phyloP scores from a whole-genome alignment of 345 rosid genomes.

The Alliaria petiolata region DNA sequence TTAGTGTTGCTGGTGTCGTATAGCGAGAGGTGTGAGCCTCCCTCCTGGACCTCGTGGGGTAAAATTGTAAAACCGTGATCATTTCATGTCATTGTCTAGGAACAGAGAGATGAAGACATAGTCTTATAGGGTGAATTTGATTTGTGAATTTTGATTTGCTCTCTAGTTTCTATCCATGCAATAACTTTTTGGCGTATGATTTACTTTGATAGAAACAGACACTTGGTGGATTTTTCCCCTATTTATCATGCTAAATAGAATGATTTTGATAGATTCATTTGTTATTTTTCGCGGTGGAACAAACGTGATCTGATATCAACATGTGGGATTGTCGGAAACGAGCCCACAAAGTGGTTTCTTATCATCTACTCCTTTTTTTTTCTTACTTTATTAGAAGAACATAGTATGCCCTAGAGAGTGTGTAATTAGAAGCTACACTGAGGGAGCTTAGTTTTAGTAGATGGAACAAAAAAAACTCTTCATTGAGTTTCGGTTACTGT shows the following conservation, averaged over 20 bases:
- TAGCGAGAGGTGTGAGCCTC: constrained; percentile 25
- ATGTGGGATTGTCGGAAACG: constrained; percentile 36
- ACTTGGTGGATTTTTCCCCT: not conserved
- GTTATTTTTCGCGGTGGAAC: constrained; percentile 11
- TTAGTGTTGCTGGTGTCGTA: constrained; percentile 28
- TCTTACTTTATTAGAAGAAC: constrained; percentile 14
- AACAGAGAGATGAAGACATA: not conserved
- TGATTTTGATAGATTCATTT: constrained; percentile 29
- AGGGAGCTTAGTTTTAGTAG: not conserved
- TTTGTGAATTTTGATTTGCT: constrained; percentile 2
- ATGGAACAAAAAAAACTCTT: not conserved
- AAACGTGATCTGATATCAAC: constrained; percentile 26
- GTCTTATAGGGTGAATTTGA: not conserved
- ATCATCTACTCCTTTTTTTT: constrained; percentile 17
- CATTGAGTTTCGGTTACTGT: not conserved
- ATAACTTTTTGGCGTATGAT: constrained; percentile 15
- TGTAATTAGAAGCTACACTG: not conserved
- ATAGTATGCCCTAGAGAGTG: not conserved
- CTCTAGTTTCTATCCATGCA: constrained; percentile 28
- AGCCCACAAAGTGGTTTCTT: constrained; percentile 35
- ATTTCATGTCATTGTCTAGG: constrained; percentile 20
- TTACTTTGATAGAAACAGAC: constrained; percentile 9
- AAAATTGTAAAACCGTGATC: constrained; percentile 4
- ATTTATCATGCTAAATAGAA: constrained; percentile 3
- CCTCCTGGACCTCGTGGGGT: constrained; percentile 19